These are phyloP conservation scores for Solanum chilense DNA, from an alignment of 257 asterid genomes.

Conservation along the genomic window DNA sequence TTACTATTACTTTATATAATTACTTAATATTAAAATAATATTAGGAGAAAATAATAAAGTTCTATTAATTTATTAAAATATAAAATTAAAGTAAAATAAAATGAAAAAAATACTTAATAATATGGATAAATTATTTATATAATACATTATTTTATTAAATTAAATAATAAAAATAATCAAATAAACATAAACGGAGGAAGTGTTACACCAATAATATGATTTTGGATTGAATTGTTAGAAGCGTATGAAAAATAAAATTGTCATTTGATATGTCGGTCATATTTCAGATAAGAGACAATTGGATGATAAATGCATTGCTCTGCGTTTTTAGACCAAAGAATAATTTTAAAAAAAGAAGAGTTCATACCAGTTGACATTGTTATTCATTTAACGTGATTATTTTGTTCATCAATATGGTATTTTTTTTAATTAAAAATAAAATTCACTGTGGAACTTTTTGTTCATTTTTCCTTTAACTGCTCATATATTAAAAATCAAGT, in stretches of 20 bases:
- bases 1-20: background rate
- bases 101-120: background rate
- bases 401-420: background rate
- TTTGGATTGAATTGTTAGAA: background rate
- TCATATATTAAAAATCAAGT: background rate
- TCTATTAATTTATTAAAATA: too few species aligned
- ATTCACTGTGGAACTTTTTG: background rate
- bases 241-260: background rate
- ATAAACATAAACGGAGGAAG: background rate
- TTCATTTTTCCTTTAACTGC: background rate
- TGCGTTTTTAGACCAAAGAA: background rate
- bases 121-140: background rate
- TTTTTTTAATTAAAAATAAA: background rate
- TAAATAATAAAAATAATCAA: background rate
- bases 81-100: background rate
- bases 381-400: background rate
- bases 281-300: background rate
- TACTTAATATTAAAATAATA: background rate
- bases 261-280: background rate
- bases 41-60: background rate
- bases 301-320: background rate
- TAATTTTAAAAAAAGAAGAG: background rate
- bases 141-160: background rate
- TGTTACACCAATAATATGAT: background rate
- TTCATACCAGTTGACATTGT: background rate